Percentiles rank a stretch among this genome's conserved stretches.
phyloP scores from a whole-genome alignment of 345 rosid genomes.

The Rhodamnia argentea region DNA sequence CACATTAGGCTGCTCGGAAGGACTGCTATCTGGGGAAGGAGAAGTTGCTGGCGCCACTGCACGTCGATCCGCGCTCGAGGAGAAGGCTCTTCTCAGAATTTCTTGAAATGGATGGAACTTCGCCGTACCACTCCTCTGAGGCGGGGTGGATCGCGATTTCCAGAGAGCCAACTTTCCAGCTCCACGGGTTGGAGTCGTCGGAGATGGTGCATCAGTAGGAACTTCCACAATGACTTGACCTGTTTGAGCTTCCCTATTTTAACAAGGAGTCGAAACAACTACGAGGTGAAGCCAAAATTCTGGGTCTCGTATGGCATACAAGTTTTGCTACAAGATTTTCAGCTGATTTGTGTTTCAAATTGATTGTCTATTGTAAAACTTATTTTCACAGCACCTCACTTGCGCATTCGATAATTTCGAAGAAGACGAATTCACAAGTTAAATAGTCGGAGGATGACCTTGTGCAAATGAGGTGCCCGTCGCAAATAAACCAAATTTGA shows the following conservation, averaged over 20 bases:
- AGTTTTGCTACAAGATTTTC: background rate
- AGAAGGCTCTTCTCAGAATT: background rate
- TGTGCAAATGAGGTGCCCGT: background rate
- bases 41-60: background rate
- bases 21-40: background rate
- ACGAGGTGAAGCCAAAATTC: background rate
- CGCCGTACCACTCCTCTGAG: background rate
- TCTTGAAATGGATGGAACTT: background rate
- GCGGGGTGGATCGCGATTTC: background rate
- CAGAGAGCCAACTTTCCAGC: background rate
- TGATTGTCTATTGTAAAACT: background rate
- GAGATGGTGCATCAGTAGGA: background rate
- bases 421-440: background rate
- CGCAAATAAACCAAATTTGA: background rate
- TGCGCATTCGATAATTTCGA: accelerated
- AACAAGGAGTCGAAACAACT: background rate
- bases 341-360: background rate
- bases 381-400: background rate
- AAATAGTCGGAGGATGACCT: background rate
- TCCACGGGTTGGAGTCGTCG: background rate
- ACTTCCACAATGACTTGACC: background rate
- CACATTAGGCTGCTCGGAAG: background rate
- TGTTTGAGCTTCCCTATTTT: background rate
- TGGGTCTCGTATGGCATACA: background rate
- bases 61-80: background rate